A percentile compares a stretch with the other conserved stretches of the same genome.
phyloP scores from a whole-genome alignment of 2,329 filamentous ascomycete species.

The Aspergillus calidoustus region DNA sequence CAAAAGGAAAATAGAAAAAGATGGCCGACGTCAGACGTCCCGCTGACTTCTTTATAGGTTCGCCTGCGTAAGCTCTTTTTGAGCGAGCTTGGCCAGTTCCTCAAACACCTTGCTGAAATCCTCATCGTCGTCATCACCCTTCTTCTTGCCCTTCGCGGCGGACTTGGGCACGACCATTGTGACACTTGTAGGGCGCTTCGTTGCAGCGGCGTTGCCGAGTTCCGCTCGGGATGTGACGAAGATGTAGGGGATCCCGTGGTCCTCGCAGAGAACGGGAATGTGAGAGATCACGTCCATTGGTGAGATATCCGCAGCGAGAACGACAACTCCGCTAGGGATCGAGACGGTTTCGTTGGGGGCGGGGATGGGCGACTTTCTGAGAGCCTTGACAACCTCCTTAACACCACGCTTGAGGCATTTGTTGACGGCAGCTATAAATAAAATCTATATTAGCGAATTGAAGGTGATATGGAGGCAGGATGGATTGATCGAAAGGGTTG shows the following conservation, averaged over 20 bases:
- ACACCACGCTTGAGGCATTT: conserved; percentile 97
- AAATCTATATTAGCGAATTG: conserved; percentile 24
- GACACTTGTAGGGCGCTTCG: conserved; percentile 94
- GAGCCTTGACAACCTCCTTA: conserved; percentile 97
- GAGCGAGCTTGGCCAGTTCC: conserved; percentile 62
- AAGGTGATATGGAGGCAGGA: not conserved
- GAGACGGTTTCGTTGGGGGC: conserved; percentile 66
- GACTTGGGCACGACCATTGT: conserved; percentile 74
- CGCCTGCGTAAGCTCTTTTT: conserved; percentile 62
- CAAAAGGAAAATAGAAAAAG: conserved; percentile 28
- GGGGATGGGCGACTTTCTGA: conserved; percentile 83
- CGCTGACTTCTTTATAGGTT: conserved; percentile 49
- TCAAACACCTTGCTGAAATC: conserved; percentile 59
- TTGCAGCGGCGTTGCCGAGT: conserved; percentile 89
- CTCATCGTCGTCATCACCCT: conserved; percentile 49
- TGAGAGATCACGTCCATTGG: conserved; percentile 99
- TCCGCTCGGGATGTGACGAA: conserved; percentile 92
- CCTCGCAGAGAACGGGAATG: conserved; percentile 96
- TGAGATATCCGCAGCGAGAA: conserved; percentile 96
- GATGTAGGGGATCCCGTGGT: conserved; percentile 96
- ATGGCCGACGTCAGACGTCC: conserved; percentile 19
- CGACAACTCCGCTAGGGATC: conserved; percentile 73
- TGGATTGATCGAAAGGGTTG: not conserved
- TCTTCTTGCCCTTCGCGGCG: conserved; percentile 55
- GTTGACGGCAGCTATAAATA: conserved; percentile 78